phyloP scores from a whole-genome alignment of 1,284 basidiomycete genomes.

The Cutaneotrichosporon dermatis region DNA sequence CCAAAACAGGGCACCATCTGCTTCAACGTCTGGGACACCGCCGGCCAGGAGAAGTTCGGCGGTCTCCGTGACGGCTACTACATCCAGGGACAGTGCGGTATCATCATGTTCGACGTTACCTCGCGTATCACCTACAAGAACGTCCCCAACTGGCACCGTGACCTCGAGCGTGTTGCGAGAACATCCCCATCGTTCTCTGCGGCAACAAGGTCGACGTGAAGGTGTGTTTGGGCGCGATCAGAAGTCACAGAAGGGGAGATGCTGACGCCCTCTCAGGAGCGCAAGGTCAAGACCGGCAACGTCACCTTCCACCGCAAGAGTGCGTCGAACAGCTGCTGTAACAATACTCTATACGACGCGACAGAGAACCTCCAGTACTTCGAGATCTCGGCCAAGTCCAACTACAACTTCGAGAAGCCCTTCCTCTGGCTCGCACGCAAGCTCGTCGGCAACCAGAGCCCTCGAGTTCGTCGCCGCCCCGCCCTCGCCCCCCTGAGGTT shows the following conservation, averaged over 20 bases:
- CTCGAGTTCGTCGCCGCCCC: conserved; percentile 95
- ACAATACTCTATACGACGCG: background rate
- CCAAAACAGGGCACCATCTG: conserved; percentile 73
- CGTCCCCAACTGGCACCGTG: conserved; percentile 99
- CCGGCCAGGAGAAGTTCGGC: conserved; percentile 99
- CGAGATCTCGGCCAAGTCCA: conserved; percentile 99
- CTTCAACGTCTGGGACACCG: conserved; percentile 99
- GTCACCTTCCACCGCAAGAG: conserved; percentile 99
- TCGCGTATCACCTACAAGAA: conserved; percentile 99
- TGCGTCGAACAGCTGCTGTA: conserved; percentile 14
- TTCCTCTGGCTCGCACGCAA: conserved; percentile 99
- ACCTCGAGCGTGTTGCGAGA: conserved; percentile 81
- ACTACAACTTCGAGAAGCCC: conserved; percentile 99
- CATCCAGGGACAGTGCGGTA: conserved; percentile 98
- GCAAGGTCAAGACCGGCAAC: conserved; percentile 97
- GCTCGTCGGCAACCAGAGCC: conserved; percentile 79
- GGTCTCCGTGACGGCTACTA: conserved; percentile 97
- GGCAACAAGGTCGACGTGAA: conserved; percentile 99
- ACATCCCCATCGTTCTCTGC: conserved; percentile 80
- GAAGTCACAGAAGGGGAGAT: background rate
- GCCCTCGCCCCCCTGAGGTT: conserved; percentile 92
- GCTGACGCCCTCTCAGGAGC: conserved; percentile 61
- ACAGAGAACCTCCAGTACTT: conserved; percentile 96
- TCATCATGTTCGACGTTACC: conserved; percentile 99
- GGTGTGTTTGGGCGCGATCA: conserved; percentile 54